Conservation (phyloP, 176 grass and related monocot species). For the Elaeis guineensis region DNA sequence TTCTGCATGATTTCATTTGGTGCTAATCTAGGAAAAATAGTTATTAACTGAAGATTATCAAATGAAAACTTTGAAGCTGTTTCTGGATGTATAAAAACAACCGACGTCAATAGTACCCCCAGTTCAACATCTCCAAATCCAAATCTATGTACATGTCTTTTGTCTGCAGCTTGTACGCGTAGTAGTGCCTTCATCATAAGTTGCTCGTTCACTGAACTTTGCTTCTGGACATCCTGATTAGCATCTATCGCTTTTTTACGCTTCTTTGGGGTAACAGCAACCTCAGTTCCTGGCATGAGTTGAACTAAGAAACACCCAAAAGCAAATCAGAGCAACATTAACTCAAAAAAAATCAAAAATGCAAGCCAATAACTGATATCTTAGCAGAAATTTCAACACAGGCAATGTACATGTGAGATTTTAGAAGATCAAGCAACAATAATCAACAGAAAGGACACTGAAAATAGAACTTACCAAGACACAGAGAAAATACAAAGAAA, state of each 20-base stretch:
- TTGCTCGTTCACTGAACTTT: slow-evolving; percentile 50
- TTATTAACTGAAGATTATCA: slow-evolving; percentile 63
- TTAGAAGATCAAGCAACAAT: too few species aligned
- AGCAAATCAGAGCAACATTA: slow-evolving; percentile 1
- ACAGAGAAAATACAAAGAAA: too few species aligned
- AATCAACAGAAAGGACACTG: too few species aligned
- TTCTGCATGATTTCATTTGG: slow-evolving; percentile 41
- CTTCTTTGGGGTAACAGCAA: slow-evolving; percentile 76
- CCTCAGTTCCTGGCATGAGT: slow-evolving; percentile 89
- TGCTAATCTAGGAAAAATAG: slow-evolving; percentile 54
- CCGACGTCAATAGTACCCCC: slow-evolving; percentile 55
- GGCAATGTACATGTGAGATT: too few species aligned
- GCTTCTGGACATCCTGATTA: slow-evolving; percentile 41
- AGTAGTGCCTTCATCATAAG: slow-evolving; percentile 63
- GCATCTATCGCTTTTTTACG: slow-evolving; percentile 31
- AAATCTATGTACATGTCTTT: slow-evolving; percentile 55
- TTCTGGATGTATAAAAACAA: slow-evolving; percentile 77
- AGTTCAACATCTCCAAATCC: slow-evolving; percentile 49
- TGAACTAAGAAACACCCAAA: slow-evolving; percentile 44
- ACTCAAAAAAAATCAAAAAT: slow-evolving; percentile 9
- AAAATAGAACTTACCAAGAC: too few species aligned
- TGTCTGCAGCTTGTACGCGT: slow-evolving; percentile 64
- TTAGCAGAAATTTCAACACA: too few species aligned
- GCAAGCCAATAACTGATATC: too few species aligned
- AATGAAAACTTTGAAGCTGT: slow-evolving; percentile 65